phyloP scores from a whole-genome alignment of 225 moss, liverwort and hornwort species.

The Sphagnum tenellum region DNA sequence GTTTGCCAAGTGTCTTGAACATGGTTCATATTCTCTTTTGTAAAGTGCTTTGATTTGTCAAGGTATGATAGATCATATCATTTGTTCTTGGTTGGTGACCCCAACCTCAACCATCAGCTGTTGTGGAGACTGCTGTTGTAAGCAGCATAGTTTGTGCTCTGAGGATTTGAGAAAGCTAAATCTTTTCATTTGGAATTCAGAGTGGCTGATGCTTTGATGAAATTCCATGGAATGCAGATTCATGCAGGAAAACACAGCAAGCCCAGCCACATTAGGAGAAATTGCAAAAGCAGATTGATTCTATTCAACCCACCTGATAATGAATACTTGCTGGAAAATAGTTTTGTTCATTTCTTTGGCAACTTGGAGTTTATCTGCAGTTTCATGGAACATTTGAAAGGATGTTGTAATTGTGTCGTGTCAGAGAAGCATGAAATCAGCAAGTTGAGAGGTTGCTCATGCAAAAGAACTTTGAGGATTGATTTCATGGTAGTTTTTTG shows the following conservation, averaged over 20 bases:
- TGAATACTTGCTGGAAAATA: no score
- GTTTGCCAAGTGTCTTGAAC: neutral
- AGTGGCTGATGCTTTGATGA: no score
- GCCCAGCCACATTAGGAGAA: slow-evolving; percentile 45
- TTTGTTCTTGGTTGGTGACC: neutral
- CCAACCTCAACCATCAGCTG: no score
- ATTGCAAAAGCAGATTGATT: slow-evolving; percentile 81
- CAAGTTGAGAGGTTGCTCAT: no score
- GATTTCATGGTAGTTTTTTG: no score
- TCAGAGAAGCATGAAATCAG: no score
- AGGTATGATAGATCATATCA: neutral
- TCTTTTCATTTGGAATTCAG: neutral
- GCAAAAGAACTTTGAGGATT: no score
- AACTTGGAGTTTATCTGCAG: no score
- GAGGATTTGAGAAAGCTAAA: neutral
- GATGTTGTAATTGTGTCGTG: no score
- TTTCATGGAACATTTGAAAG: no score
- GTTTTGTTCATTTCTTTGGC: no score
- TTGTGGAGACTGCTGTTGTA: no score
- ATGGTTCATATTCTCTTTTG: neutral
- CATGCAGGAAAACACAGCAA: slow-evolving; percentile 78
- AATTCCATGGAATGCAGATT: slow-evolving; percentile 38
- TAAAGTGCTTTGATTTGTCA: neutral
- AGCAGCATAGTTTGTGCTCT: neutral
- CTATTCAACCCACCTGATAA: neutral